These are phyloP conservation scores for Handroanthus guayacan DNA, from an alignment of 257 asterid species.

Conservation along the genomic window DNA sequence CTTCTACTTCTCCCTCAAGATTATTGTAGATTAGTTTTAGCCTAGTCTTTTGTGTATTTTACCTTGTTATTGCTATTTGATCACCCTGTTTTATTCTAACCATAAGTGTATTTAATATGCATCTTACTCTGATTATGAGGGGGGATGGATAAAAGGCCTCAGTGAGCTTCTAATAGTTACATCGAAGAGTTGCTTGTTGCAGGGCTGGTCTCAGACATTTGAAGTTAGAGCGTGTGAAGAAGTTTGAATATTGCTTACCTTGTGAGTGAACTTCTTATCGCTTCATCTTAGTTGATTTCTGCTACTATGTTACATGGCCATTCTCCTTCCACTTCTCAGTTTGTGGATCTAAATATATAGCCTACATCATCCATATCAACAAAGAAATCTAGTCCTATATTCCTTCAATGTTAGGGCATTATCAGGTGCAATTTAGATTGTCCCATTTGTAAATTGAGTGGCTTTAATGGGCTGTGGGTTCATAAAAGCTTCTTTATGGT, in stretches of 20 bases:
- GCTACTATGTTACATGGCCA: slow-evolving; percentile 45
- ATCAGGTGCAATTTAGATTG: background rate
- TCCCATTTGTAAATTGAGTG: background rate
- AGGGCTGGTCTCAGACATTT: slow-evolving; percentile 91
- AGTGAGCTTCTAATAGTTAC: slow-evolving; percentile 17
- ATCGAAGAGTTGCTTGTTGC: slow-evolving; percentile 31
- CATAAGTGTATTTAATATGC: background rate
- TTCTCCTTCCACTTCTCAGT: slow-evolving; percentile 9
- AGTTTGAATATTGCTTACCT: slow-evolving; percentile 92
- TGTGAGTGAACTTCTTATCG: slow-evolving; percentile 58
- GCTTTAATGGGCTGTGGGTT: slow-evolving; percentile 3
- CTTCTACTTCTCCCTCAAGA: background rate
- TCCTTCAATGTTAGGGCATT: background rate
- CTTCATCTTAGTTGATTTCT: slow-evolving; percentile 1
- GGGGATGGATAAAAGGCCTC: slow-evolving; percentile 6
- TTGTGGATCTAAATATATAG: slow-evolving; percentile 39
- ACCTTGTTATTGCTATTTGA: background rate
- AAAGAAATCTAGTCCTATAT: slow-evolving; percentile 41
- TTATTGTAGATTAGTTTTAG: background rate
- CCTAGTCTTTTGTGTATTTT: background rate
- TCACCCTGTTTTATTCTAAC: background rate
- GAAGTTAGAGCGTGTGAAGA: slow-evolving; percentile 84
- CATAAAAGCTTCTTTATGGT: slow-evolving; percentile 6
- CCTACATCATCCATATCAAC: slow-evolving; percentile 45
- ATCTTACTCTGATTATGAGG: no score